Conservation (phyloP, 169 alveolate genomes). For the Pseudocohnilembus persalinus region DNA sequence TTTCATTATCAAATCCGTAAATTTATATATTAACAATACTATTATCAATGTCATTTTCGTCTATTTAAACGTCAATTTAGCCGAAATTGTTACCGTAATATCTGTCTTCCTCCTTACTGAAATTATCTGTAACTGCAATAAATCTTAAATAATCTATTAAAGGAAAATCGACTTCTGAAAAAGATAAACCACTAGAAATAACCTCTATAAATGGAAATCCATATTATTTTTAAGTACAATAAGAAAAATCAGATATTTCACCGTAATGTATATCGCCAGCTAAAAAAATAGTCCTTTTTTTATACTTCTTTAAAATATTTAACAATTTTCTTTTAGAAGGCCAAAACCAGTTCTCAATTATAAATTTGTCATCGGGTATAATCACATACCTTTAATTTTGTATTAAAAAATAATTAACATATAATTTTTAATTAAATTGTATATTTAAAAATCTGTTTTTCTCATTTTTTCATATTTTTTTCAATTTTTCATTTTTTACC, state of each 20-base stretch:
- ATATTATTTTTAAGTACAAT: conserved; percentile 25
- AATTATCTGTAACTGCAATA: neutral
- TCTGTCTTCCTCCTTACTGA: neutral
- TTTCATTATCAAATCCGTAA: neutral
- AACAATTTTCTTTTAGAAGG: conserved; percentile 59
- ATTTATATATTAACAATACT: neutral
- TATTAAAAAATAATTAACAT: no score
- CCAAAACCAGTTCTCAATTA: conserved; percentile 54
- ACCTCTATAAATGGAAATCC: conserved; percentile 33
- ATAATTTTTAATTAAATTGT: no score
- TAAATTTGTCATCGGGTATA: conserved; percentile 62
- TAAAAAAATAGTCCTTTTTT: conserved; percentile 60
- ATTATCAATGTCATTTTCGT: neutral
- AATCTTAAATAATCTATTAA: neutral
- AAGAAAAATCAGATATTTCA: conserved; percentile 47
- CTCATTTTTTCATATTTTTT: no score
- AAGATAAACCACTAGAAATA: conserved; percentile 44
- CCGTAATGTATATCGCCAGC: conserved; percentile 79
- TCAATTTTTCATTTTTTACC: neutral
- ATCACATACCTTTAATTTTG: conserved; percentile 60
- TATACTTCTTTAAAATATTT: conserved; percentile 48
- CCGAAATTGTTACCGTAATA: neutral
- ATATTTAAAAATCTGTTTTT: no score
- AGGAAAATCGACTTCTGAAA: neutral
- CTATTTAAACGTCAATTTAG: neutral